A percentile compares a stretch with the other conserved stretches of the same genome.
phyloP scores from a whole-genome alignment of 2,329 filamentous ascomycete genomes.

The Fusarium domesticum region DNA sequence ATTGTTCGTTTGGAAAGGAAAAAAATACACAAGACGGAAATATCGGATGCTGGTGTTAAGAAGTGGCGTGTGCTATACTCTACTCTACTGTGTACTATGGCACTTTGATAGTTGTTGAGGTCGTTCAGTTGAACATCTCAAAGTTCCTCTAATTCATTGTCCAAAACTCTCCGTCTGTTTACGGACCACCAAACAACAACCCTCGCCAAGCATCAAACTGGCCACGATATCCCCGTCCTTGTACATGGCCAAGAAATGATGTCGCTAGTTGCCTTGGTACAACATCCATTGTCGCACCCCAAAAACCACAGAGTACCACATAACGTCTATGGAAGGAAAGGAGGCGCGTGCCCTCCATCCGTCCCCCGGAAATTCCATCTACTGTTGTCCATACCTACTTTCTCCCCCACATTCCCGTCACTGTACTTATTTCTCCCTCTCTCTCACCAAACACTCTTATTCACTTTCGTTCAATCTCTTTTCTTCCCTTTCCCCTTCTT shows the following conservation, averaged over 20 bases:
- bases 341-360: constrained; percentile 14
- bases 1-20: no score
- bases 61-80: no score
- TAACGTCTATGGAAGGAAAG: constrained; percentile 13
- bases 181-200: no score
- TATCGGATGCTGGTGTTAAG: no score
- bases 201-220: no score
- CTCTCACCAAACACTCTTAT: neutral
- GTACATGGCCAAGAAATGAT: neutral
- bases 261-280: no score
- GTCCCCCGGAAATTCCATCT: constrained; percentile 1
- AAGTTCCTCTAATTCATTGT: no score
- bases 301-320: constrained; percentile 1
- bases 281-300: constrained; percentile 5
- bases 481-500: neutral
- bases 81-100: no score
- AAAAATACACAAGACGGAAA: no score
- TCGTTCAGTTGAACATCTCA: no score
- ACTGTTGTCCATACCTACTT: no score
- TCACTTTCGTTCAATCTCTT: neutral
- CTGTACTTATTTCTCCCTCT: neutral
- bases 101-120: no score
- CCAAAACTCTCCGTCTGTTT: neutral
- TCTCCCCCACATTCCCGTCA: neutral
- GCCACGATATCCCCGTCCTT: neutral